These are phyloP conservation scores for Sugiyamaella sp. DNA, from an alignment of 1,139 yeast genomes.

Conservation along the genomic window DNA sequence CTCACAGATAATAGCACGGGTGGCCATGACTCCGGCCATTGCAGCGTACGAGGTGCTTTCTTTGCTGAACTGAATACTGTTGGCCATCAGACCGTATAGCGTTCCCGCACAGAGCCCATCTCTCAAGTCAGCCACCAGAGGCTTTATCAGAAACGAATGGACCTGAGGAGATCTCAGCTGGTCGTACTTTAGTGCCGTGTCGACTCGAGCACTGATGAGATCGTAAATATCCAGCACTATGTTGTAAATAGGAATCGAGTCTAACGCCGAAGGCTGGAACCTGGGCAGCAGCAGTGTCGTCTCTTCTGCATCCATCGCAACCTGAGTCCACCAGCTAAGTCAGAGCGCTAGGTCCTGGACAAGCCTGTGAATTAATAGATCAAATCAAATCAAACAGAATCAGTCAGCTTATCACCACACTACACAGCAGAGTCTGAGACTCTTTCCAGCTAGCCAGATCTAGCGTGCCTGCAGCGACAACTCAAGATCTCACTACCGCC, in stretches of 20 bases:
- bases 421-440: too few species aligned
- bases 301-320: conserved; percentile 21
- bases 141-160: conserved; percentile 54
- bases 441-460: too few species aligned
- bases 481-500: too few species aligned
- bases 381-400: too few species aligned
- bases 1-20: conserved; percentile 61
- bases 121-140: conserved; percentile 45
- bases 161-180: conserved; percentile 60
- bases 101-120: conserved; percentile 40
- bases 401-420: too few species aligned
- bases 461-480: too few species aligned
- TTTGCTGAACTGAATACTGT: conserved; percentile 48
- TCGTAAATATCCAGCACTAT: conserved; percentile 40
- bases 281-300: conserved; percentile 32
- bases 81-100: conserved; percentile 44
- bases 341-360: too few species aligned
- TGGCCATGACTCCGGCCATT: conserved; percentile 51
- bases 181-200: conserved; percentile 55
- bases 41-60: conserved; percentile 56
- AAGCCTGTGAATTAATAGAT: too few species aligned
- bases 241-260: conserved; percentile 40
- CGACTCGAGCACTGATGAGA: conserved; percentile 45
- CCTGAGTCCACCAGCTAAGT: too few species aligned
- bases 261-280: conserved; percentile 38